phyloP scores from a whole-genome alignment of 768 basidiomycete species.

The Gautieria morchelliformis region DNA sequence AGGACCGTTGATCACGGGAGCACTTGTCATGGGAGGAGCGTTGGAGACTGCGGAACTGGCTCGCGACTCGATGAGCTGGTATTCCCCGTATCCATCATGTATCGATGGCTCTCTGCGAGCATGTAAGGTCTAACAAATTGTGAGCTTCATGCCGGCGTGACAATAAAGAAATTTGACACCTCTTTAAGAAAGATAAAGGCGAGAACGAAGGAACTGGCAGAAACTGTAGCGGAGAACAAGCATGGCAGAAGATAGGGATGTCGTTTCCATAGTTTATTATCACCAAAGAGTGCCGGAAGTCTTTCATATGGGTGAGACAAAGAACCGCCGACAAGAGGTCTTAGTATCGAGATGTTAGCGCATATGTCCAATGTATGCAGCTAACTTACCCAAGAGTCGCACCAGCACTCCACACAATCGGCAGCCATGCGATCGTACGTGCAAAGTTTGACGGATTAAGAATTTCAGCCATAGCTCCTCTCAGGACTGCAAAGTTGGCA shows the following conservation, averaged over 20 bases:
- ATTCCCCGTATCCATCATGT: background rate
- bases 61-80: slow-evolving; percentile 1
- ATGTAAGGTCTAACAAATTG: background rate
- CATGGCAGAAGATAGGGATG: slow-evolving; percentile 75
- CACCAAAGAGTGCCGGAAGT: slow-evolving; percentile 54
- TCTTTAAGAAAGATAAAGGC: slow-evolving; percentile 50
- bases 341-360: slow-evolving; percentile 15
- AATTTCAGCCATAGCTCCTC: slow-evolving; percentile 7
- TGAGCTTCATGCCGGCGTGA: background rate
- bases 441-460: background rate
- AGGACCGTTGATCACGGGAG: background rate
- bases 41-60: background rate
- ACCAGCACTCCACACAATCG: slow-evolving; percentile 1
- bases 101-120: background rate
- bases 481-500: slow-evolving; percentile 10
- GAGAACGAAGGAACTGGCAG: slow-evolving; percentile 29
- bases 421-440: slow-evolving; percentile 5
- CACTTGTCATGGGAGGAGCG: background rate
- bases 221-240: slow-evolving; percentile 29
- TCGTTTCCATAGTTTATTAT: slow-evolving; percentile 42
- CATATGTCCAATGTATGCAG: background rate
- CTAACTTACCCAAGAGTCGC: background rate
- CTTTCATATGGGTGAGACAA: slow-evolving; percentile 58
- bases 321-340: slow-evolving; percentile 60
- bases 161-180: slow-evolving; percentile 18